Evolutionary conservation across 805 yeast species (phyloP).

Genomic region (Sporopachydermia quercuum): DNA sequence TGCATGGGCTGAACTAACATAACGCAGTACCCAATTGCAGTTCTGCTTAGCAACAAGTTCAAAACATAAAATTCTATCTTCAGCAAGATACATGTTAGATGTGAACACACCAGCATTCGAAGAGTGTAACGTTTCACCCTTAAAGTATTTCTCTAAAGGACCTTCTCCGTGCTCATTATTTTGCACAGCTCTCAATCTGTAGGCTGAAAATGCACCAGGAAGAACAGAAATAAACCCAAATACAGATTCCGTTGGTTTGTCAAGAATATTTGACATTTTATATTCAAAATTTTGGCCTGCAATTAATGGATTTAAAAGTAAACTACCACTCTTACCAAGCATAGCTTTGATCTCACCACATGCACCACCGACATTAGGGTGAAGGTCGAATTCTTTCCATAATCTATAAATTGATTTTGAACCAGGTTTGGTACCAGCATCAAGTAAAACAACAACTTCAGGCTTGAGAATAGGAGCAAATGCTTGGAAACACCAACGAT

Average conservation of each 20-base stretch:
- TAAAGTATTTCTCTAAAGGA: slow-evolving; percentile 80
- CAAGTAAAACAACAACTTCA: slow-evolving; percentile 66
- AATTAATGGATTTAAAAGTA: slow-evolving; percentile 68
- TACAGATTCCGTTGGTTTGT: slow-evolving; percentile 89
- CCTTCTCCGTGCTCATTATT: slow-evolving; percentile 58
- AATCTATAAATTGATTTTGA: slow-evolving; percentile 72
- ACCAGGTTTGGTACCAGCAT: slow-evolving; percentile 90
- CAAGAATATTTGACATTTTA: slow-evolving; percentile 86
- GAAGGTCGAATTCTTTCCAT: slow-evolving; percentile 72
- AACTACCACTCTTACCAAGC: slow-evolving; percentile 44
- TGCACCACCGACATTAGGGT: slow-evolving; percentile 85
- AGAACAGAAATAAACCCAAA: slow-evolving; percentile 91
- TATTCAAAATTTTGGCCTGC: slow-evolving; percentile 97
- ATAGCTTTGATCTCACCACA: slow-evolving; percentile 93
- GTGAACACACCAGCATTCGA: slow-evolving; percentile 70
- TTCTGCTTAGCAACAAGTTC: slow-evolving; percentile 79
- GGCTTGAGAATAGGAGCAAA: slow-evolving; percentile 76
- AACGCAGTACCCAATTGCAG: slow-evolving; percentile 64
- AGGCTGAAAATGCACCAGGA: slow-evolving; percentile 96
- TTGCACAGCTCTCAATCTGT: slow-evolving; percentile 66
- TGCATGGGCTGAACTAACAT: slow-evolving; percentile 79
- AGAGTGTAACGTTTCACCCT: slow-evolving; percentile 75
- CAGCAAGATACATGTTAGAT: slow-evolving; percentile 94
- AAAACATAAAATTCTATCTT: slow-evolving; percentile 89
- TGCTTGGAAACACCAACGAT: slow-evolving; percentile 93